Evolutionary conservation across 192 early-diverging fungal species (phyloP), one percentile per base, ranked within the genome.

Genomic region (Thamnidium elegans): DNA sequence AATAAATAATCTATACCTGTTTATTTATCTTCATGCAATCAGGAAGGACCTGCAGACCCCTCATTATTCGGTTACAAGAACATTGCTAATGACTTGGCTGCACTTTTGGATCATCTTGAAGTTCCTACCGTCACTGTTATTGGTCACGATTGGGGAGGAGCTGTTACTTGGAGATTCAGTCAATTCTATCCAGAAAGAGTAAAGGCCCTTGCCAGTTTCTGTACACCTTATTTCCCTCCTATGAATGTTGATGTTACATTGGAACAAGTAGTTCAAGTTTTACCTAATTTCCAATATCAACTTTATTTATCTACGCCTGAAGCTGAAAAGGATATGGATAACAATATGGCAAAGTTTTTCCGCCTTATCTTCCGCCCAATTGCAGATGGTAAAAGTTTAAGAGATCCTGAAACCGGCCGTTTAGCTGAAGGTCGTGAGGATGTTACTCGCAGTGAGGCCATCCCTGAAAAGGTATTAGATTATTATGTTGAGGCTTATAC

Each of bases 71-170:
- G 76, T 1, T 58, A 56, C 46, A 83, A 83, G 45, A 78, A 67
- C 46, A 62, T 89, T 3, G 71, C 66, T 47, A 66, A 71, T 21
- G 86, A 90, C 67, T 21, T 91, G 34, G 69, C 67, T 15, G 79
- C 51, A 34, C 67, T 91, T 17, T 72, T 90, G 59, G 85, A 89
- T 60, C 75, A 82, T 50, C 58, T 87, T 61, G 62, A 76, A 11
- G 44, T 84, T 3, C 63, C 63, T 43, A 82, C 74, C 15, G 82
- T 81, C 10, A 79, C 82, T 7, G 74, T 84, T 21, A 53, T 88
- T 30, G 88, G 84, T 19, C 89, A 91, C 53, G 87, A 91, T 70
- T 91, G 86, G 87, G 86, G 88, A 52, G 85, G 80, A 15, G 21
- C 56, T 34, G 39, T 78, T 1, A 73, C 45, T 17, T 89, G 87